Conservation (phyloP, 1,284 basidiomycete genomes). For the Irpex lacteus region DNA sequence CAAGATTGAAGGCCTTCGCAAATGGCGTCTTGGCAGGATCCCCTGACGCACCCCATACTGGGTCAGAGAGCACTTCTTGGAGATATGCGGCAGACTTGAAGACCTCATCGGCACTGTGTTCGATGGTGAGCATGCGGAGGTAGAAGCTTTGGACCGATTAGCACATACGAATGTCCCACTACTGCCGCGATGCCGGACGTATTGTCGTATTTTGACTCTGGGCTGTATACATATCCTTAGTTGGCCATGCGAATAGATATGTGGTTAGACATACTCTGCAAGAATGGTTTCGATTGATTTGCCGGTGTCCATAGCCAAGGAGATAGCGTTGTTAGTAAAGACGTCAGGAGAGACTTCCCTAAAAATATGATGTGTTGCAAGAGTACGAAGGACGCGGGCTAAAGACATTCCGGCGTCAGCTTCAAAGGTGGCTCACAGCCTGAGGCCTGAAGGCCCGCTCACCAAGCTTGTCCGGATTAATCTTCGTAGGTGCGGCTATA, state of each 20-base stretch:
- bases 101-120: conserved; percentile 20
- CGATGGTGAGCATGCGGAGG: neutral
- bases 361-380: conserved; percentile 28
- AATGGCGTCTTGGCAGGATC: conserved; percentile 23
- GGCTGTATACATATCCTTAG: conserved; percentile 1
- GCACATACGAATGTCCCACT: conserved; percentile 22
- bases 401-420: neutral
- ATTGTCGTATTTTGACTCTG: conserved; percentile 25
- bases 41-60: conserved; percentile 17
- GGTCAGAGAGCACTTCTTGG: conserved; percentile 25
- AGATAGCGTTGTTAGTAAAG: conserved; percentile 31
- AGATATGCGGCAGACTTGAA: conserved; percentile 25
- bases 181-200: conserved; percentile 23
- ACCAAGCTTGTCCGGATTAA: conserved; percentile 17
- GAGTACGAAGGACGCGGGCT: conserved; percentile 28
- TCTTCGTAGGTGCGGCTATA: conserved; percentile 17
- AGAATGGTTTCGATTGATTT: conserved; percentile 19
- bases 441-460: neutral
- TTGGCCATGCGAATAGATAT: neutral
- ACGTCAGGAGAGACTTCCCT: conserved; percentile 28
- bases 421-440: neutral
- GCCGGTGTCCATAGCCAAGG: conserved; percentile 26
- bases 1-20: conserved; percentile 23
- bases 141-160: conserved; percentile 3
- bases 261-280: conserved; percentile 1